Evolutionary conservation across 108 stramenopile genomes (phyloP).

Genomic region (Cyclotella cryptica): DNA sequence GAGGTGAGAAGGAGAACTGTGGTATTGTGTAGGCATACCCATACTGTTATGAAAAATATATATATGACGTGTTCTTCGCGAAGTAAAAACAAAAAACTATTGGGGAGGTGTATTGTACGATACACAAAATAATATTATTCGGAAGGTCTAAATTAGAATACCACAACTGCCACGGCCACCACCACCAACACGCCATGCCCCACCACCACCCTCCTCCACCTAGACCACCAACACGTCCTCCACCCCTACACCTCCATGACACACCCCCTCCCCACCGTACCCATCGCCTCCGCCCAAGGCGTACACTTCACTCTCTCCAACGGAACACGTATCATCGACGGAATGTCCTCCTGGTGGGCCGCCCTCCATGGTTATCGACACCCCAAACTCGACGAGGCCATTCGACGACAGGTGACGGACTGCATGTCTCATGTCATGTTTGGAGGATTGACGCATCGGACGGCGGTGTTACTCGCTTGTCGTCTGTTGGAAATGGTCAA

Average conservation of each 20-base stretch:
- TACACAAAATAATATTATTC: no score
- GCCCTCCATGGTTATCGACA: constrained; percentile 85
- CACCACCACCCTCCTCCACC: constrained; percentile 36
- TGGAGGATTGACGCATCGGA: constrained; percentile 87
- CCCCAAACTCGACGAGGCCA: constrained; percentile 71
- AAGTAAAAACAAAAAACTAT: no score
- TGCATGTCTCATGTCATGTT: constrained; percentile 91
- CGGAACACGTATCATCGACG: constrained; percentile 75
- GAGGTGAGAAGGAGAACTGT: no score
- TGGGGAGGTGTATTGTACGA: no score
- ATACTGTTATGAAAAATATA: no score
- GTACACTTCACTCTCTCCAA: constrained; percentile 66
- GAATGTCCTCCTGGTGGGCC: constrained; percentile 93
- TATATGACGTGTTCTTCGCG: no score
- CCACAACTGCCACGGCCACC: no score
- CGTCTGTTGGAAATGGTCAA: constrained; percentile 53
- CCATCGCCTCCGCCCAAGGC: constrained; percentile 64
- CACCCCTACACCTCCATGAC: constrained; percentile 90
- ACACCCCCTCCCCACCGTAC: constrained; percentile 68
- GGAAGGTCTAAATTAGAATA: no score
- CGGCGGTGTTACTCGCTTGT: constrained; percentile 67
- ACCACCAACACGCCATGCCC: no score
- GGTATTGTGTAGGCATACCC: no score
- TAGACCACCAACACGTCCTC: constrained; percentile 61
- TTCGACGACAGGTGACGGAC: constrained; percentile 61